These are phyloP conservation scores for Alternaria consortialis DNA, from an alignment of 2,329 filamentous ascomycete genomes.

Conservation along the genomic window DNA sequence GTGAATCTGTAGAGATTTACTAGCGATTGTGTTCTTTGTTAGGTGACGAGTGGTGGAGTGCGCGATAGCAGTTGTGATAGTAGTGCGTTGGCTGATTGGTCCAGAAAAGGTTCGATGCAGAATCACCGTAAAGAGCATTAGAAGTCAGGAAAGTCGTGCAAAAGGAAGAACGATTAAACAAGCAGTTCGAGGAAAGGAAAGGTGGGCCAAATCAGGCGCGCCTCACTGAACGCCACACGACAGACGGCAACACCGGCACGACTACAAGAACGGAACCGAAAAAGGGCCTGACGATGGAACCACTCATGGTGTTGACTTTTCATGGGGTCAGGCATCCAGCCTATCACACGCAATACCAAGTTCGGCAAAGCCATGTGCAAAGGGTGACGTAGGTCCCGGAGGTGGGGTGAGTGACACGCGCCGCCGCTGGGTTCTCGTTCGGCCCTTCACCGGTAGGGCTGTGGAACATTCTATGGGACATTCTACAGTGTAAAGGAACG, in stretches of 20 bases:
- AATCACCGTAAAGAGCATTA: conserved; percentile 13
- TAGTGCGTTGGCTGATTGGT: conserved; percentile 15
- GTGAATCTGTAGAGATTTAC: not conserved
- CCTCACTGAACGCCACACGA: conserved; percentile 3
- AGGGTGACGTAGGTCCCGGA: conserved; percentile 22
- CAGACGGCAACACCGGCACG: conserved; percentile 11
- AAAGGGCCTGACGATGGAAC: conserved; percentile 4
- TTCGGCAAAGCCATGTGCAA: conserved; percentile 8
- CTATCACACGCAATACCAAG: conserved; percentile 11
- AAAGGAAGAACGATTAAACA: not conserved
- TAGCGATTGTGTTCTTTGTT: not conserved
- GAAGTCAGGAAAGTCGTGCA: not conserved
- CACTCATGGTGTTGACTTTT: conserved; percentile 17
- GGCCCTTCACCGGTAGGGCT: conserved; percentile 26
- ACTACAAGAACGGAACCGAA: conserved; percentile 3
- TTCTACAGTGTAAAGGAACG: not conserved
- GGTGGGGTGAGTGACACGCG: conserved; percentile 22
- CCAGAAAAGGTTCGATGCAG: conserved; percentile 3
- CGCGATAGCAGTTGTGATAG: not conserved
- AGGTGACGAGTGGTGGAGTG: not conserved
- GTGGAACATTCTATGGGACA: conserved; percentile 20
- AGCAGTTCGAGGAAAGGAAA: not conserved
- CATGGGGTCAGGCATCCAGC: conserved; percentile 2
- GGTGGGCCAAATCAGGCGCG: not conserved
- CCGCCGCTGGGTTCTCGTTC: conserved; percentile 16